Evolutionary conservation across 805 yeast species (phyloP), one percentile per base, ranked within the genome.

Genomic region (Kodamaea leandrae): DNA sequence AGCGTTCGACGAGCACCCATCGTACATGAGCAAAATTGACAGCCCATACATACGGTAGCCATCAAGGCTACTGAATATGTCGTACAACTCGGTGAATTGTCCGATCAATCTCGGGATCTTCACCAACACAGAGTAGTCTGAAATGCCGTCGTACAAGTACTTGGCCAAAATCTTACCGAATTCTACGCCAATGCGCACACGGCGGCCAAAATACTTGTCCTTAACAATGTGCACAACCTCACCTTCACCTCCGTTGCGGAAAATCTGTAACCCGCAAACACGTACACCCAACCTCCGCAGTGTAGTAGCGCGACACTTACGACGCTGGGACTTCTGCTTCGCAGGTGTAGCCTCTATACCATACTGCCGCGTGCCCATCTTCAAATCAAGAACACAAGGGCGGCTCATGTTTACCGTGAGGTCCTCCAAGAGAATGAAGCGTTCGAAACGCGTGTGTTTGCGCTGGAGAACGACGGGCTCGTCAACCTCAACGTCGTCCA

Each of bases 281-380:
- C 99, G 71, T 1, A 89, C 96, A 6, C 99, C 99, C 24, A 93
- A 71, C 44, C 70, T 65, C 32, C 88, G 68, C 2, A 93, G 82
- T 0, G 98, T 91, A 0, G 98, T 91, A 42, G 70, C 63, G 3
- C 74, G 66, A 61, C 99, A 93, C 63, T 93, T 93, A 41, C 72
- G 71, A 24, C 86, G 66, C 64, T 93, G 99, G 1, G 96, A 86
- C 36, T 66, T 58, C 55, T 81, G 83, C 62, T 93, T 93, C 36
- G 79, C 65, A 10, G 64, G 60, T 4, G 74, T 72, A 0, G 98
- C 97, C 48, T 89, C 96, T n/a, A 91, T 83, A 7, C 99, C 99
- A 55, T 93, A 93, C 63, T 93, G 99, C 44, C 99, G 74, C 0
- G 99, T 91, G 0, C 99, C 99, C 98, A 93, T 93, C 58, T 93